Base-by-base conservation (phyloP, 108 stramenopile species). In the Nitzschia putrida region DNA sequence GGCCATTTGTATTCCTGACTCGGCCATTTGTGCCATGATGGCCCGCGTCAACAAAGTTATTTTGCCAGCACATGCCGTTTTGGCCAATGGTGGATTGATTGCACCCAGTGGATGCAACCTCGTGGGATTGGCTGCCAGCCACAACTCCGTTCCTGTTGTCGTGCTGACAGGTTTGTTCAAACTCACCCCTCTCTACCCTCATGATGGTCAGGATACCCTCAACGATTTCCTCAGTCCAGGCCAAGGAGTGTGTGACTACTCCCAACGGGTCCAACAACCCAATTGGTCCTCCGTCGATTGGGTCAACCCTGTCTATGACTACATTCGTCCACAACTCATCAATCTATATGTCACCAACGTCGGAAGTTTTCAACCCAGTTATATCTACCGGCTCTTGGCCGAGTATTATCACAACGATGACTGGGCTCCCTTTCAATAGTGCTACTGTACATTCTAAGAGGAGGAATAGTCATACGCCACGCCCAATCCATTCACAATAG, bases 81-180 rank as follows among this genome's bases (percentile, higher is more conserved):
- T 98, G 76, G 98, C 98, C 9, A 97, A 99, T 74, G 98, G 98
- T 1, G 97, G 98, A 12, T 78, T 97, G 13, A 85, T 99, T 64
- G 94, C 96, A 0, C 74, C 91, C 3, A 88, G 88, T 69, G 97
- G 97, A 3, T 92, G 76, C 53, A 92, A 97, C 61, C 80, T 96
- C 67, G 93, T 96, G 18, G 96, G 93, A 13, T 71, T 96, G 53
- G 96, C 96, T 8, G 98, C 98, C n/a, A 82, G 87, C 50, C 80
- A 94, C 29, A 96, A 97, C 66, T 80, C 92, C 11, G 97, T 99
- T 8, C 97, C 98, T 8, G 90, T 97, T 12, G 93, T 99, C 13
- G 86, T 92, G 44, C 75, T 97, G 50, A 93, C 96, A 8, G 97
- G 96, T 16, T 86, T 97, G 73, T 99, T 95, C 88, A 97, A 97